These are phyloP conservation scores for Aspergillus texensis DNA, from an alignment of 2,329 filamentous ascomycete genomes.

Conservation along the genomic window DNA sequence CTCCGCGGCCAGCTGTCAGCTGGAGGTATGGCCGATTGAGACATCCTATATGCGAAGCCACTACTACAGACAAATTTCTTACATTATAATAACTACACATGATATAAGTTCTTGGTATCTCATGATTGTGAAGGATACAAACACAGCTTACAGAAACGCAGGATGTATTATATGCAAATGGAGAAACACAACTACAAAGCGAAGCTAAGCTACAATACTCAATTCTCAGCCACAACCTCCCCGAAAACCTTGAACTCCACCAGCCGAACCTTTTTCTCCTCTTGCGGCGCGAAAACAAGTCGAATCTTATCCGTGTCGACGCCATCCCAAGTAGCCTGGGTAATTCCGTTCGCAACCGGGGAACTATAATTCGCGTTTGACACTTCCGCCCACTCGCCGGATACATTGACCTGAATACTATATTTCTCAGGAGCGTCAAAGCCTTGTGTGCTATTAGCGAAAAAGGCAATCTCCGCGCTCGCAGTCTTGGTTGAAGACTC, in stretches of 20 bases:
- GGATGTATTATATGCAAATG: neutral
- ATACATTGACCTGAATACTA: conserved; percentile 12
- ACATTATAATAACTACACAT: neutral
- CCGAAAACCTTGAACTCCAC: conserved; percentile 22
- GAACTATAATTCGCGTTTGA: conserved; percentile 9
- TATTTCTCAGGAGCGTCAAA: conserved; percentile 19
- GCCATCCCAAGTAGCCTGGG: conserved; percentile 15
- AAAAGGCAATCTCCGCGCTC: conserved; percentile 23
- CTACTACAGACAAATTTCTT: neutral
- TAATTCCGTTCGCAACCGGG: conserved; percentile 22
- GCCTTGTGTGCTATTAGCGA: conserved; percentile 14
- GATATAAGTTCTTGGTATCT: neutral
- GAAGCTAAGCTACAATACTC: neutral
- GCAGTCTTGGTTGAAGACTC: neutral
- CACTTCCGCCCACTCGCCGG: conserved; percentile 18
- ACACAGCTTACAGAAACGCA: no score
- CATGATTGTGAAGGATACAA: neutral
- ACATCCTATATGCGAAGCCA: rapidly evolving
- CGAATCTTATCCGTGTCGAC: conserved; percentile 12
- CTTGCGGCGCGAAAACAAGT: conserved; percentile 17
- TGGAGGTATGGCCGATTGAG: no score
- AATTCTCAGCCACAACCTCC: neutral
- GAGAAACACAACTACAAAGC: neutral
- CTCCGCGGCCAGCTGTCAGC: no score
- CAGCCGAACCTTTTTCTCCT: conserved; percentile 17